phyloP scores from a whole-genome alignment of 805 yeast genomes.

The Metschnikowia rubicola region DNA sequence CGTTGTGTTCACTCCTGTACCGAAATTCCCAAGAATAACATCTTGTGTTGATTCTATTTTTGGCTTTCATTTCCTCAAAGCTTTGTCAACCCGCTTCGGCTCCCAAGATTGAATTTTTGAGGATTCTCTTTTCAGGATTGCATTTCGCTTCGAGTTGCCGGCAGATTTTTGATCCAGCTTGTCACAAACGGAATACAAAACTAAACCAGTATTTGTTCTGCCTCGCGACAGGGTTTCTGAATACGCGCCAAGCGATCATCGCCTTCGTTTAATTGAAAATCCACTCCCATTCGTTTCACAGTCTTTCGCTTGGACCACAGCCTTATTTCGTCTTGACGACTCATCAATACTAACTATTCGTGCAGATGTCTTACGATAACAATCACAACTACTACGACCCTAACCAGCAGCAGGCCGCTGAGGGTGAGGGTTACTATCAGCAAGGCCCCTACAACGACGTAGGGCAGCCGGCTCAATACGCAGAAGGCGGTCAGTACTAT shows the following conservation, averaged over 20 bases:
- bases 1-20: slow-evolving; percentile 3
- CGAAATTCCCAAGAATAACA: neutral
- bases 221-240: neutral
- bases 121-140: no score
- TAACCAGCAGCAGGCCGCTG: slow-evolving; percentile 26
- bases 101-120: no score
- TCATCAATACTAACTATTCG: slow-evolving; percentile 19
- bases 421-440: slow-evolving; percentile 31
- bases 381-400: slow-evolving; percentile 41
- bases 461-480: slow-evolving; percentile 29
- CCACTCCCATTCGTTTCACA: neutral
- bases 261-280: neutral
- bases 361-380: slow-evolving; percentile 58
- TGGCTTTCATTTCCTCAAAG: neutral
- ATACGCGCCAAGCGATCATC: no score
- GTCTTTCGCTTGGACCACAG: neutral
- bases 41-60: neutral
- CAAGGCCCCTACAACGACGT: slow-evolving; percentile 39
- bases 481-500: slow-evolving; percentile 44
- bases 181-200: no score
- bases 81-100: neutral
- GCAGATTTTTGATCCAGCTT: no score
- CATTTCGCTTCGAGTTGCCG: no score
- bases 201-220: no score
- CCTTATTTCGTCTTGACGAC: slow-evolving; percentile 3